Conservation (phyloP, 805 yeast genomes). For the Saturnispora gosingensis region DNA sequence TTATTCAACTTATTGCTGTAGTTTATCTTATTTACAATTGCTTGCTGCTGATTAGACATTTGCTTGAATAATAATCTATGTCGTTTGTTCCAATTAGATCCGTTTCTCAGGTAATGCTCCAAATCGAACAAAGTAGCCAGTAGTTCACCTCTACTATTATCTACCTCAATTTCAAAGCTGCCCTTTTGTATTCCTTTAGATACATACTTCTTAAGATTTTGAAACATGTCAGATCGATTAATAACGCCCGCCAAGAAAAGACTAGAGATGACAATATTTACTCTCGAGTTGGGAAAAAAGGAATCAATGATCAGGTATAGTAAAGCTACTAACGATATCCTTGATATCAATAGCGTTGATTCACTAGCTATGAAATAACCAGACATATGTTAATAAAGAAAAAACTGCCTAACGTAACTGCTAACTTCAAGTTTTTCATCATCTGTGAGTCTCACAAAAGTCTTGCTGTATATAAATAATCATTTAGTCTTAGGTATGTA, state of each 20-base stretch:
- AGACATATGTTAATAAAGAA: not conserved
- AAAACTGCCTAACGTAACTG: not conserved
- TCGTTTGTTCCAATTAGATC: constrained; percentile 37
- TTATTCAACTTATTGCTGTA: constrained; percentile 43
- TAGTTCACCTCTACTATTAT: constrained; percentile 21
- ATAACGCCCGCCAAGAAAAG: constrained; percentile 25
- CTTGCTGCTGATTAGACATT: constrained; percentile 50
- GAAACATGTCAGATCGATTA: constrained; percentile 19
- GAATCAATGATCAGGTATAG: constrained; percentile 16
- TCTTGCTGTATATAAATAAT: not conserved
- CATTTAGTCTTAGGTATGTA: constrained; percentile 13
- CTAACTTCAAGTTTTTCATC: not conserved
- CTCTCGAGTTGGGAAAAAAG: constrained; percentile 11
- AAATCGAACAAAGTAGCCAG: constrained; percentile 38
- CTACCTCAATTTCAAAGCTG: not conserved
- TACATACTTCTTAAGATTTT: constrained; percentile 7
- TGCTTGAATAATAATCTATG: constrained; percentile 35
- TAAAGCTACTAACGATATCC: constrained; percentile 23
- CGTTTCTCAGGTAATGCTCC: constrained; percentile 32
- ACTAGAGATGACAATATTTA: constrained; percentile 20
- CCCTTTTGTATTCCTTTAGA: constrained; percentile 4
- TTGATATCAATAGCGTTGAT: constrained; percentile 20
- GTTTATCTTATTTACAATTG: constrained; percentile 41
- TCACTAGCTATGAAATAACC: constrained; percentile 8
- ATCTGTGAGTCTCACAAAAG: not conserved